These are phyloP conservation scores for Penicillium sp. DNA, from an alignment of 2,329 filamentous ascomycete genomes.

Conservation along the genomic window DNA sequence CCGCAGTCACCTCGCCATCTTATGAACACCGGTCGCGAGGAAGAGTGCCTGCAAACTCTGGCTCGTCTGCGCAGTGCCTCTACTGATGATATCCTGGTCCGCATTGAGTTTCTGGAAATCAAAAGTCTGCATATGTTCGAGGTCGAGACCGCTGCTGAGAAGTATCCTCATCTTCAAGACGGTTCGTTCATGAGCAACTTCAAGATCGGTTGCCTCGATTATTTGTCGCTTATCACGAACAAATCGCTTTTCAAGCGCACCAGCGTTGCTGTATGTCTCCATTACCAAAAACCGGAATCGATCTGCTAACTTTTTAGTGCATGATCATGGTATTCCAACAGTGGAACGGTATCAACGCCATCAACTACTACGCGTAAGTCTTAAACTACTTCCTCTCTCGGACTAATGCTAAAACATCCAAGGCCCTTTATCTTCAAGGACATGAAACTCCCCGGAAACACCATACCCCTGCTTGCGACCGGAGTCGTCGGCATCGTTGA, in stretches of 20 bases:
- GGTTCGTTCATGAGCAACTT: constrained; percentile 46
- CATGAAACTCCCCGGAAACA: constrained; percentile 26
- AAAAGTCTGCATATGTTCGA: constrained; percentile 72
- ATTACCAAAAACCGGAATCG: constrained; percentile 41
- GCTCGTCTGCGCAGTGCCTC: constrained; percentile 59
- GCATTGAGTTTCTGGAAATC: constrained; percentile 73
- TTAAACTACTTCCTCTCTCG: too few species aligned
- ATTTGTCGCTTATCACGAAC: constrained; percentile 8
- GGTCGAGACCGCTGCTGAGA: constrained; percentile 61
- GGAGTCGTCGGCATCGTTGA: constrained; percentile 30
- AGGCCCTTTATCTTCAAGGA: constrained; percentile 22
- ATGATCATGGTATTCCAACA: constrained; percentile 12
- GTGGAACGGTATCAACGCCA: constrained; percentile 14
- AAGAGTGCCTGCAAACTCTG: constrained; percentile 60
- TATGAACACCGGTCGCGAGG: constrained; percentile 62
- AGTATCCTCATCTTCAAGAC: constrained; percentile 67
- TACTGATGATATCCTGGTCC: constrained; percentile 61
- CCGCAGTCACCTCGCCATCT: constrained; percentile 72
- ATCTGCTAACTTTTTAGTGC: neutral
- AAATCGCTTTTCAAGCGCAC: constrained; percentile 45
- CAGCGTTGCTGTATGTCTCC: constrained; percentile 48
- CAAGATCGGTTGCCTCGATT: constrained; percentile 18
- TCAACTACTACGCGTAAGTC: constrained; percentile 12
- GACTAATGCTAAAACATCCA: neutral
- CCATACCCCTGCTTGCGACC: constrained; percentile 26